These are phyloP conservation scores for Pleurotus tuber-regium DNA, from an alignment of 768 basidiomycete genomes.

Conservation along the genomic window DNA sequence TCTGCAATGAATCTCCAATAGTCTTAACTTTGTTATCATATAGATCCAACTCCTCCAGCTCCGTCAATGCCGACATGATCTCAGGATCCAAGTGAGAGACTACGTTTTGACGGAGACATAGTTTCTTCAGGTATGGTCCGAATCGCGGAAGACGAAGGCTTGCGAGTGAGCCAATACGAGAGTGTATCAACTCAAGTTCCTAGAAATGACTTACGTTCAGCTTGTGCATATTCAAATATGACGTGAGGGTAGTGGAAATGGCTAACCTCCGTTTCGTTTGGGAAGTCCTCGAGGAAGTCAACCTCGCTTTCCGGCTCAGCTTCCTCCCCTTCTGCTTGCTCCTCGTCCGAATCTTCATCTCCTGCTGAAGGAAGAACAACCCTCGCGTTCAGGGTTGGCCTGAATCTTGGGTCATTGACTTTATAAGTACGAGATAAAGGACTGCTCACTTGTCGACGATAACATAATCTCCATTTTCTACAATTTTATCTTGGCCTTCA, in stretches of 20 bases:
- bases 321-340: slow-evolving; percentile 40
- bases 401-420: slow-evolving; percentile 24
- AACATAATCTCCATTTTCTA: neutral
- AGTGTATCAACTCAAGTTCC: slow-evolving; percentile 88
- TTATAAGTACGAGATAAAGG: slow-evolving; percentile 16
- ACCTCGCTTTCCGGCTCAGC: slow-evolving; percentile 49
- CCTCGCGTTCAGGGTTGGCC: too few relatives aligned
- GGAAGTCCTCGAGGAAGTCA: slow-evolving; percentile 74
- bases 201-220: slow-evolving; percentile 26
- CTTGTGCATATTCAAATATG: neutral
- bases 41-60: slow-evolving; percentile 87
- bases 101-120: slow-evolving; percentile 87
- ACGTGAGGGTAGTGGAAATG: neutral
- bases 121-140: slow-evolving; percentile 58
- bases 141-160: slow-evolving; percentile 76
- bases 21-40: slow-evolving; percentile 94
- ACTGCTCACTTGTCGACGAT: neutral
- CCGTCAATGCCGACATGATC: slow-evolving; percentile 60
- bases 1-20: slow-evolving; percentile 63
- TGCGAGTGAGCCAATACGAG: slow-evolving; percentile 66
- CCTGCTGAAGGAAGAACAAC: slow-evolving; percentile 15
- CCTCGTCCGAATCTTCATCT: slow-evolving; percentile 28
- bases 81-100: slow-evolving; percentile 71
- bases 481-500: neutral
- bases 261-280: slow-evolving; percentile 81